These are phyloP conservation scores for Chimonanthus praecox DNA, from an alignment of 164 flowering plant genomes.

Conservation along the genomic window DNA sequence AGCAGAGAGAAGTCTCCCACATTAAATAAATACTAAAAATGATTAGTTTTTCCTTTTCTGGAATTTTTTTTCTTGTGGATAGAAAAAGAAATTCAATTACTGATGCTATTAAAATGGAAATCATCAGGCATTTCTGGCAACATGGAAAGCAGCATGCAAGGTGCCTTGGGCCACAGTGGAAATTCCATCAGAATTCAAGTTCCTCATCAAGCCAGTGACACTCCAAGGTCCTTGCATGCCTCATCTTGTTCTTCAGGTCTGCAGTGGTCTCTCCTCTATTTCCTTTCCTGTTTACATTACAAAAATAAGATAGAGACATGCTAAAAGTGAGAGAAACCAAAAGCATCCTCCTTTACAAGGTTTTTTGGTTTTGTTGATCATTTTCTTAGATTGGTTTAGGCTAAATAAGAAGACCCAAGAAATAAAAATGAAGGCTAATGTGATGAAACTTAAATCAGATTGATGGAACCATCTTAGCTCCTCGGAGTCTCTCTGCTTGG, in stretches of 20 bases:
- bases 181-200: constrained; percentile 55
- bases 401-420: not conserved
- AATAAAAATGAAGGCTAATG: not conserved
- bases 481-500: constrained; percentile 55
- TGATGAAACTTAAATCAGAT: constrained; percentile 38
- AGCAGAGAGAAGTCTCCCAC: too few relatives aligned
- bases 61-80: not conserved
- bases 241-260: constrained; percentile 61
- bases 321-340: not conserved
- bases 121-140: constrained; percentile 55
- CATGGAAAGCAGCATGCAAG: constrained; percentile 81
- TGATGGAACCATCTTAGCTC: constrained; percentile 73
- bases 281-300: not conserved
- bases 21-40: too few relatives aligned
- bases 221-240: constrained; percentile 82
- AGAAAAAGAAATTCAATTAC: not conserved
- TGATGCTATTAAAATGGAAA: not conserved
- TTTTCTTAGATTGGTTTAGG: not conserved
- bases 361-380: not conserved
- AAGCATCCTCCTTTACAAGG: not conserved
- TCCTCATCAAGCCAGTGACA: constrained; percentile 58
- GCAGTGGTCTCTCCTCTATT: not conserved
- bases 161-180: constrained; percentile 38
- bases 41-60: not conserved
- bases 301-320: not conserved